Evolutionary conservation across 768 basidiomycete species (phyloP).

Genomic region (Russula abietina): DNA sequence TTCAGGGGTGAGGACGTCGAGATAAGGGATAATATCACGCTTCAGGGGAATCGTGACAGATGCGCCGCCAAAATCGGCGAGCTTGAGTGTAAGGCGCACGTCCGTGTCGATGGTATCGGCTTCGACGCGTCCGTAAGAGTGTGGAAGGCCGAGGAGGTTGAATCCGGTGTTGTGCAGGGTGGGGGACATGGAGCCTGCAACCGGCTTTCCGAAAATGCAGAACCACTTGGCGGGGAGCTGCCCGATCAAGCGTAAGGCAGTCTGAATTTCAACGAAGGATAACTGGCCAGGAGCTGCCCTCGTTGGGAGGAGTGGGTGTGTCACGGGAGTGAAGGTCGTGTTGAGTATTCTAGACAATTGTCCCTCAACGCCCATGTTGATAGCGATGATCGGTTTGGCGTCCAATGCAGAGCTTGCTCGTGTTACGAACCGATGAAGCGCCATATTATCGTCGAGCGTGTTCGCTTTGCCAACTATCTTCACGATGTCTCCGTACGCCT

Average conservation of each 20-base stretch:
- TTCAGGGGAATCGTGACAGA: constrained; percentile 97
- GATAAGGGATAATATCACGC: constrained; percentile 76
- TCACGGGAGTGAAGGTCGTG: constrained; percentile 79
- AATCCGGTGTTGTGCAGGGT: constrained; percentile 91
- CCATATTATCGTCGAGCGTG: constrained; percentile 69
- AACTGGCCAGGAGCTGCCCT: constrained; percentile 93
- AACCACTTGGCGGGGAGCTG: constrained; percentile 66
- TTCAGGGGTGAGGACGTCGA: constrained; percentile 74
- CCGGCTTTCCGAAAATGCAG: constrained; percentile 87
- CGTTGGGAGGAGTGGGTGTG: constrained; percentile 79
- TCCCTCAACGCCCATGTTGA: constrained; percentile 88
- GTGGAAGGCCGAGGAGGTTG: constrained; percentile 72
- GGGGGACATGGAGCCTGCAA: constrained; percentile 85
- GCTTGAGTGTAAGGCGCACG: constrained; percentile 54
- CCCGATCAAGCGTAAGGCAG: constrained; percentile 74
- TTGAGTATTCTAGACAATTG: constrained; percentile 90
- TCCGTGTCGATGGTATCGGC: constrained; percentile 58
- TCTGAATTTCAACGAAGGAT: constrained; percentile 80
- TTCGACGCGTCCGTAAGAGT: constrained; percentile 76
- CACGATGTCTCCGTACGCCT: constrained; percentile 74
- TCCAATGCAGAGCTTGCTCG: constrained; percentile 38
- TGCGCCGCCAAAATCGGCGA: constrained; percentile 84
- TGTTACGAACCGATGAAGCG: constrained; percentile 64
- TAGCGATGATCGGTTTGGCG: constrained; percentile 82
- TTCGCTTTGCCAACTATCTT: constrained; percentile 89